Percentiles rank a stretch among this genome's conserved stretches.
Conservation (phyloP, 2,329 filamentous ascomycete species). For the Aureobasidium sp. region DNA sequence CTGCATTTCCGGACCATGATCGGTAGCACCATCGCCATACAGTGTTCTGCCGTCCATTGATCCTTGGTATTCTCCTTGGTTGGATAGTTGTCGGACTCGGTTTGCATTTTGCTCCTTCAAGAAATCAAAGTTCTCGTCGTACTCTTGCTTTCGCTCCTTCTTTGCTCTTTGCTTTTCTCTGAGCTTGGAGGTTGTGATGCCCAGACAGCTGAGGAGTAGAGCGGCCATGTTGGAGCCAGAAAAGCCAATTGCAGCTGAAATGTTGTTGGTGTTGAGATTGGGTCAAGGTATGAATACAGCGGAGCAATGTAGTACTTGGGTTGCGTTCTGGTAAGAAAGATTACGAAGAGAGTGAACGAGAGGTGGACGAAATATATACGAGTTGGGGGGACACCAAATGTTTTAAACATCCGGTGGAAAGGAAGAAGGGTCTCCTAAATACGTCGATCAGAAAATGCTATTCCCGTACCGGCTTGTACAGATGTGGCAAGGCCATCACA, state of each 20-base stretch:
- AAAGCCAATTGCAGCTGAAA: slow-evolving; percentile 2
- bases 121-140: slow-evolving; percentile 14
- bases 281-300: neutral
- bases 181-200: slow-evolving; percentile 12
- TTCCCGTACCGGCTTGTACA: neutral
- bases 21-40: neutral
- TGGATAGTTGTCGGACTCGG: slow-evolving; percentile 11
- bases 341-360: neutral
- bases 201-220: slow-evolving; percentile 13
- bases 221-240: slow-evolving; percentile 15
- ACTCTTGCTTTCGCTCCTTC: slow-evolving; percentile 13
- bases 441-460: neutral
- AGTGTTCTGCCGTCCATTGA: neutral
- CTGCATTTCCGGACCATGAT: neutral
- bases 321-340: neutral
- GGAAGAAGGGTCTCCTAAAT: neutral
- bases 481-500: slow-evolving; percentile 2
- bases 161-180: slow-evolving; percentile 4
- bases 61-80: neutral
- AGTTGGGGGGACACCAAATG: neutral
- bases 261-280: neutral
- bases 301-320: neutral
- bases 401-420: neutral
- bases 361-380: neutral
- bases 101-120: slow-evolving; percentile 15